A percentile compares a stretch with the other conserved stretches of the same genome.
Evolutionary conservation across 2,329 filamentous ascomycete species (phyloP).

Genomic region (Penicillium sp.): DNA sequence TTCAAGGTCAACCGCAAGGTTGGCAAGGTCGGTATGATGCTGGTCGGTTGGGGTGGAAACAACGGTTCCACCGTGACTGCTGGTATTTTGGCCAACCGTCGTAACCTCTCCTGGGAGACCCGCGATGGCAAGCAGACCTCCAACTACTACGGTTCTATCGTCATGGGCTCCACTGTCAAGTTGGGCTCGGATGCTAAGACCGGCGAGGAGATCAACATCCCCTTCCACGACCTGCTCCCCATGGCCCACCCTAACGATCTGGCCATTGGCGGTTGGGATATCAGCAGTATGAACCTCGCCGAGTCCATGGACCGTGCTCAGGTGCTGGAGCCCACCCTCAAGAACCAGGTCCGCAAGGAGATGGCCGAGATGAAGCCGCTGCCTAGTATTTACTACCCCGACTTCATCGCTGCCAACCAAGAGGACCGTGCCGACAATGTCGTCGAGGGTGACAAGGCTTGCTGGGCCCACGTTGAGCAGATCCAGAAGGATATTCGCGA

Average conservation of each 20-base stretch:
- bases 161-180: conserved; percentile 97
- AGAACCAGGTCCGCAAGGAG: conserved; percentile 81
- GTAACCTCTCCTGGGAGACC: conserved; percentile 79
- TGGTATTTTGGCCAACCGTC: conserved; percentile 91
- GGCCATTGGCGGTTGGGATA: conserved; percentile 93
- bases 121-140: conserved; percentile 74
- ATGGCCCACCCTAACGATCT: conserved; percentile 98
- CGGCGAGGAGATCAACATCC: conserved; percentile 84
- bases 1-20: conserved; percentile 95
- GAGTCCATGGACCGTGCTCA: conserved; percentile 90
- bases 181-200: conserved; percentile 79
- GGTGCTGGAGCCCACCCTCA: conserved; percentile 91
- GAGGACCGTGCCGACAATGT: conserved; percentile 91
- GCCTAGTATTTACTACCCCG: conserved; percentile 94
- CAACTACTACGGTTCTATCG: conserved; percentile 96
- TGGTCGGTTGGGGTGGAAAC: conserved; percentile 96
- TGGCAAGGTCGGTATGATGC: conserved; percentile 90
- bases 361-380: conserved; percentile 81
- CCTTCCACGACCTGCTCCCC: conserved; percentile 85
- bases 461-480: conserved; percentile 78
- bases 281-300: conserved; percentile 80
- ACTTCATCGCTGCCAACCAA: conserved; percentile 98
- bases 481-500: conserved; percentile 86
- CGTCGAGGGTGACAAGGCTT: conserved; percentile 73
- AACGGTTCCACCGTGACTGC: conserved; percentile 96